Conservation (phyloP, 805 yeast species). For the Kodamaea nitidulidarum region DNA sequence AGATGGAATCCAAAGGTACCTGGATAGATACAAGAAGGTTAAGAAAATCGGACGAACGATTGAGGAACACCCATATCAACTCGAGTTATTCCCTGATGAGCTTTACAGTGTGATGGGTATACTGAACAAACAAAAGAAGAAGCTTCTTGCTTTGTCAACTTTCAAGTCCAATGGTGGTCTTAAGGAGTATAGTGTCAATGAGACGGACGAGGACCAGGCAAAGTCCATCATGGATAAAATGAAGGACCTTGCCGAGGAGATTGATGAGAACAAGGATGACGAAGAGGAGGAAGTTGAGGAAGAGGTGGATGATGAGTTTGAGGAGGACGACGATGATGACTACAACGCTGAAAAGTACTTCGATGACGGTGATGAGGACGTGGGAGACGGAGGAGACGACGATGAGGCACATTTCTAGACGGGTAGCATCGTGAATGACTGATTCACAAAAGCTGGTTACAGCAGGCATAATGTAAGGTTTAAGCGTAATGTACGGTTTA, state of each 20-base stretch:
- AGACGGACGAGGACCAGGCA: slow-evolving; percentile 31
- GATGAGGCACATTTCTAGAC: slow-evolving; percentile 65
- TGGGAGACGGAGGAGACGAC: slow-evolving; percentile 57
- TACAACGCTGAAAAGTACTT: slow-evolving; percentile 78
- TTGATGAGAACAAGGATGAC: slow-evolving; percentile 38
- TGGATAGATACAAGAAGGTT: slow-evolving; percentile 73
- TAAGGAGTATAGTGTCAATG: slow-evolving; percentile 22
- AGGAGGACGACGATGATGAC: slow-evolving; percentile 66
- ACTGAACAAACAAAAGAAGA: slow-evolving; percentile 48
- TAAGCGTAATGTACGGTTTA: no score
- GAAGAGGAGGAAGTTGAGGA: slow-evolving; percentile 43
- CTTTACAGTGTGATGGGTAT: slow-evolving; percentile 68
- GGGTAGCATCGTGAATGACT: no score
- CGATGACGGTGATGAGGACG: slow-evolving; percentile 67
- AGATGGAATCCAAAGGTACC: slow-evolving; percentile 77
- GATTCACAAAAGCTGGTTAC: no score
- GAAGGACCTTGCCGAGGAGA: slow-evolving; percentile 42
- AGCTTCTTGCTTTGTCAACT: slow-evolving; percentile 40
- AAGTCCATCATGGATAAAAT: slow-evolving; percentile 41
- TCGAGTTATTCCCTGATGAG: slow-evolving; percentile 74
- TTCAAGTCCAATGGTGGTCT: slow-evolving; percentile 39
- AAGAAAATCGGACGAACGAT: slow-evolving; percentile 67
- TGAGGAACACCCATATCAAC: slow-evolving; percentile 72
- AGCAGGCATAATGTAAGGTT: no score
- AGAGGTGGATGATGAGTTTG: slow-evolving; percentile 65